Evolutionary conservation across 108 stramenopile species (phyloP), one percentile per base, ranked within the genome.

Genomic region (Skeletonema tropicum): DNA sequence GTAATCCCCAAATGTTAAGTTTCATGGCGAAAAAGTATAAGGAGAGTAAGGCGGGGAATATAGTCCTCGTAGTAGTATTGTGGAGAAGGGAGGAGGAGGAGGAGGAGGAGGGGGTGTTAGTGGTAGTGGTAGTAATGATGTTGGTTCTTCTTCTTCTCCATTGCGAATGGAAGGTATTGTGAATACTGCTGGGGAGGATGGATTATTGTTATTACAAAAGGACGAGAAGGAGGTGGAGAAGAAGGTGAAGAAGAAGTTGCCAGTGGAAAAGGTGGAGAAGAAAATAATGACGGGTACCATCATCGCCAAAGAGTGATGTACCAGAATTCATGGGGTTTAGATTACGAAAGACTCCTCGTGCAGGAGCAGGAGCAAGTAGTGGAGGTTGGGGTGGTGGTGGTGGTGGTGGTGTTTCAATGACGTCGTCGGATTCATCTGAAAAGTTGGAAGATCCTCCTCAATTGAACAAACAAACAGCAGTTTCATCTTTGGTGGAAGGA

Each of bases 1-100:
- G 52, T 55, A 55, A 55, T 55, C 52, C 52, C 19, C 52, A 55
- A 55, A 55, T 55, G 52, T 55, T 55, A 7, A 55, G 52, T 55
- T 55, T 55, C 23, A 55, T 55, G 52, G 52, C 52, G 15, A 55
- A 55, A n/a, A 55, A 55, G 52, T 55, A 55, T 23, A 55, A 55
- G 23, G 52, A 55, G 52, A 55, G 52, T 55, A 55, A 55, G 23
- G 10, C 3, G 15, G 42, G 42, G 3, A 45, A n/a, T n/a, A n/a
- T n/a, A n/a, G 42, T 45, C 11, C 11, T 41, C 48, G 19, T 21
- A 17, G 48, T 49, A 49, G 48, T 49, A 19, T 17, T 49, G 48
- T 11, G 10, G 39, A 29, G 1, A 29, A 29, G 26, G 26, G 26
- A 29, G 26, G 26, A 29, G 26, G n/a, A 39, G 1, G 10, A 10